phyloP scores from a whole-genome alignment of 1,139 yeast species.

The Protomyces arabidopsidicola region DNA sequence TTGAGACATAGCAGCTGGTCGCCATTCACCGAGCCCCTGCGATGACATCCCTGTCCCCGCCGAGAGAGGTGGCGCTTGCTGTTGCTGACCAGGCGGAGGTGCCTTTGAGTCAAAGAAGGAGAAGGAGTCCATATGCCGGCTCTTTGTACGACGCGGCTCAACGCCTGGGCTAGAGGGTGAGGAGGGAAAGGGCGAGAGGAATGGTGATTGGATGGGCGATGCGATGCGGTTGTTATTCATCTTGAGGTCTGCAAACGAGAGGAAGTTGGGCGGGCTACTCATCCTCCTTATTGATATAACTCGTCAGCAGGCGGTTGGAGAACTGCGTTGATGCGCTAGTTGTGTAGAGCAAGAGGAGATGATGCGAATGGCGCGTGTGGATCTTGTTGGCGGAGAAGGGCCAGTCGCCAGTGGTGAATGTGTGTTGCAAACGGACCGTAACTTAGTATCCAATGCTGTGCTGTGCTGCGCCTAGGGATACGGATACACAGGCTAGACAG shows the following conservation, averaged over 20 bases:
- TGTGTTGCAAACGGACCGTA: no score
- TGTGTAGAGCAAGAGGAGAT: background rate
- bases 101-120: slow-evolving; percentile 25
- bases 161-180: slow-evolving; percentile 20
- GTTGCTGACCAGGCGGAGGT: background rate
- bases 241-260: slow-evolving; percentile 22
- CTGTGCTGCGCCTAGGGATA: no score
- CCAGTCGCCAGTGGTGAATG: no score
- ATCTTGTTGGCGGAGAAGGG: no score
- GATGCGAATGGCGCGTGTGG: background rate
- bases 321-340: background rate
- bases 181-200: slow-evolving; percentile 22
- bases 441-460: no score
- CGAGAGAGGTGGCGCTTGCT: background rate
- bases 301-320: no score
- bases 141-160: slow-evolving; percentile 22
- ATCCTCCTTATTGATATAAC: background rate
- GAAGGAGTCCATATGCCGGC: slow-evolving; percentile 25
- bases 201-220: slow-evolving; percentile 22
- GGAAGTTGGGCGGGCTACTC: slow-evolving; percentile 25
- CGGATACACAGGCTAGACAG: no score
- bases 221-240: slow-evolving; percentile 13
- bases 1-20: background rate
- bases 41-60: background rate
- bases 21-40: background rate